These are phyloP conservation scores for Cucumis hystrix DNA, from an alignment of 306 rosid genomes.

Conservation along the genomic window DNA sequence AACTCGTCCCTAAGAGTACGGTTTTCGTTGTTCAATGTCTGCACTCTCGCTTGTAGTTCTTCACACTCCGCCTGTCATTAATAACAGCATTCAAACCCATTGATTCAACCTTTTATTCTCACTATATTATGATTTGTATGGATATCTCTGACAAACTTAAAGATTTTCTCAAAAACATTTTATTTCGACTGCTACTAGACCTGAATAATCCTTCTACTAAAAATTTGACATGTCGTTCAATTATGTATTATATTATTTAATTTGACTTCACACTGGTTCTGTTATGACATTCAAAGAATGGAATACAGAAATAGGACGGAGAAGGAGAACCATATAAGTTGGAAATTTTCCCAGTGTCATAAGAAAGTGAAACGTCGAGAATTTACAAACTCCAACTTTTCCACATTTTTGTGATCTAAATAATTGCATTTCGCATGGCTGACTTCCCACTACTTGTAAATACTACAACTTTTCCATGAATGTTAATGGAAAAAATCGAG, in stretches of 20 bases:
- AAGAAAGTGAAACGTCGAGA: not conserved
- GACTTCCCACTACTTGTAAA: not conserved
- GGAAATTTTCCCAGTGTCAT: not conserved
- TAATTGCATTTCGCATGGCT: not conserved
- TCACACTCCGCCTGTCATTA: slow-evolving; percentile 83
- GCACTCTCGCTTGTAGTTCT: slow-evolving; percentile 82
- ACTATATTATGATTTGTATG: too few relatives aligned
- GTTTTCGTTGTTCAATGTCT: slow-evolving; percentile 61
- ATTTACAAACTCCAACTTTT: not conserved
- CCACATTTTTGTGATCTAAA: not conserved
- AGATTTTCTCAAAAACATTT: too few relatives aligned
- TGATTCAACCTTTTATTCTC: not conserved
- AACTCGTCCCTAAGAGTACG: slow-evolving; percentile 62
- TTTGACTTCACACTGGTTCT: not conserved
- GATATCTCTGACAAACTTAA: too few relatives aligned
- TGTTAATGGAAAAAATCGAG: not conserved
- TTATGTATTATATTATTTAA: too few relatives aligned
- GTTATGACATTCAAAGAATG: not conserved
- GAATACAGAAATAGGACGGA: not conserved
- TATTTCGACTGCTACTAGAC: not conserved
- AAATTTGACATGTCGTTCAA: not conserved
- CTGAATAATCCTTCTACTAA: not conserved
- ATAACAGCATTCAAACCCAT: not conserved
- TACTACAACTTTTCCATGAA: not conserved
- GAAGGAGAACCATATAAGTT: not conserved